Base-by-base conservation (phyloP, 257 asterid genomes). In the Coffea eugenioides region DNA sequence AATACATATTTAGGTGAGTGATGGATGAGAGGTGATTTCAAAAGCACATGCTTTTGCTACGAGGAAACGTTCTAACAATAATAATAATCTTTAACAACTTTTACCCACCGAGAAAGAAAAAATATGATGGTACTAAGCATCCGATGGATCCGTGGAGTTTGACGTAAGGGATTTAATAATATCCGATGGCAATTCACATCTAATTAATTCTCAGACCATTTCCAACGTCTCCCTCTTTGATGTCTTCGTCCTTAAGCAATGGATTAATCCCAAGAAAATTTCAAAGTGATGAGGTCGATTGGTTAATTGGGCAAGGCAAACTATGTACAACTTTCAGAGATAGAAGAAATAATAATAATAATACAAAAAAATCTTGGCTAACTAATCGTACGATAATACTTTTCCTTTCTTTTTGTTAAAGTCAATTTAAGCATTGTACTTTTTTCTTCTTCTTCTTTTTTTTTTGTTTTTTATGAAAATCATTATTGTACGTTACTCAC, bases 61-160 rank as follows among this genome's bases (percentile, higher is more conserved):
- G 15, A 41, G 52, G 52, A 69, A 69, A 41, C 34, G 34, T 31
- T 41, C 64, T 14, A 64, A 16, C 73, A 64, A 27, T 27, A 27
- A 27, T 27, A 27, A 27, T 27, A 27, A 64, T 49, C 36, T 77
- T 65, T 49, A 77, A 77, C 80, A 31, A 77, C 74, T 34, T 49
- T 49, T 59, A 77, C 48, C 80, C 52, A 56, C 68, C 9, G 46
- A 48, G 2, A 18, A 65, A 20, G 27, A 57, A 57, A 57, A 57
- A 31, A 31, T 0, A 31, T 0, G 6, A 57, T 57, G 65, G 27
- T 57, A 2, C 65, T 57, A 57, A 57, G 25, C 54, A 69, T 54
- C 74, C 27, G 27, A 31, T 31, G 34, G 34, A 41, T 36, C 54
- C 39, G 49, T 69, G 14, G 49, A 64, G 73, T 62, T 43, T 76